Evolutionary conservation across 2,329 filamentous ascomycete genomes (phyloP), one percentile per base, ranked within the genome.

Genomic region (Didymella pinodella): DNA sequence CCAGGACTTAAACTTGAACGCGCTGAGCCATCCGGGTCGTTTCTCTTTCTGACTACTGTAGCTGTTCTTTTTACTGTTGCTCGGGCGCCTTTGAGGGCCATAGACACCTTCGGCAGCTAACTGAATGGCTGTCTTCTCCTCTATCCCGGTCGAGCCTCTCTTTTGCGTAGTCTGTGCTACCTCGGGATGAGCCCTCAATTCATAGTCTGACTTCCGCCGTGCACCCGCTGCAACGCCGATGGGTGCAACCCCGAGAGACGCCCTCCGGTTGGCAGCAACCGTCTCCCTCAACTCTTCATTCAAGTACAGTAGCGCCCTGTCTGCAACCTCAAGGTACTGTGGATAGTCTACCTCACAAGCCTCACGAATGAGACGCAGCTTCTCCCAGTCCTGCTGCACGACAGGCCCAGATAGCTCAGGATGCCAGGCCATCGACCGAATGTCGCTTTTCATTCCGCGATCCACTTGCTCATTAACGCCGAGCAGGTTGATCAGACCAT

Each of bases 361-460:
- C 57, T 81, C 78, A n/a, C 75, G 70, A 31, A 83, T 75, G 7
- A 82, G 70, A 18, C 72, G 66, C n/a, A 82, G 65, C 65, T 82
- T 82, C 40, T 75, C 72, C 74, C 71, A 75, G 36, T 77, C 75
- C 22, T 70, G 65, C 38, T 68, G 64, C 6, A 76, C 69, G 11
- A 68, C 45, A 11, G 71, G 67, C 0, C 69, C 70, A 10, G 75
- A 74, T 8, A 78, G 71, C 51, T 82, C 80, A 2, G 81, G 73
- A 64, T 82, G 80, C 80, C 80, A 82, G n/a, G 79, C 80, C 67
- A 82, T 78, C 12, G 76, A 75, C 36, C 76, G 75, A 55, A 82
- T 81, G 50, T 82, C 80, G 60, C 77, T 77, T 34, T 75, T 72
- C 66, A 79, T 78, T 12, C 75, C 80, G 12, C 77, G 67, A 62